Evolutionary conservation across 345 rosid species (phyloP).

Genomic region (Lagerstroemia speciosa): DNA sequence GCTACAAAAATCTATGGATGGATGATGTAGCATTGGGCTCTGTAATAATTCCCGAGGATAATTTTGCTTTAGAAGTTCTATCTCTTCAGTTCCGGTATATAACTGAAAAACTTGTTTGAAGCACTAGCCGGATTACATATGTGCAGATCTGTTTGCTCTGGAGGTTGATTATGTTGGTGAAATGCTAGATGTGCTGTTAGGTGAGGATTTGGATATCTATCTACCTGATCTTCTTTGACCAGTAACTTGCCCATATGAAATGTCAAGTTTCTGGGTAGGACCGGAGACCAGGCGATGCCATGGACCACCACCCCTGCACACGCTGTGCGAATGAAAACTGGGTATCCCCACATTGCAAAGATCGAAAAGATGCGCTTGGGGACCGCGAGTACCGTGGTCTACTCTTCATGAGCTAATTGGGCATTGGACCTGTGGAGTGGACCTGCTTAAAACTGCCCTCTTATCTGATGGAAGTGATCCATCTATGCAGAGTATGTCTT

Average conservation of each 20-base stretch:
- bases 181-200: neutral
- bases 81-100: neutral
- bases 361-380: neutral
- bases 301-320: neutral
- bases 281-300: neutral
- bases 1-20: conserved; percentile 1
- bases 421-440: neutral
- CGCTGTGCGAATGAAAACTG: neutral
- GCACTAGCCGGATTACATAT: neutral
- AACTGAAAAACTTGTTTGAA: neutral
- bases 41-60: neutral
- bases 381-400: neutral
- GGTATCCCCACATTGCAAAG: neutral
- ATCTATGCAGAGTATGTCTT: no score
- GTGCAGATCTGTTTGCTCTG: neutral
- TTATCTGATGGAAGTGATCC: no score
- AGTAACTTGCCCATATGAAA: neutral
- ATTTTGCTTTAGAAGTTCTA: neutral
- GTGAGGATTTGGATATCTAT: neutral
- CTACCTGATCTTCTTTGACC: neutral
- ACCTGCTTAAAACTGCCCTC: no score
- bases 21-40: neutral
- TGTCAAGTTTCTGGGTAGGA: neutral
- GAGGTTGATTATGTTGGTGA: neutral
- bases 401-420: neutral